phyloP scores from a whole-genome alignment of 2,329 filamentous ascomycete species.

The Talaromyces sp. region DNA sequence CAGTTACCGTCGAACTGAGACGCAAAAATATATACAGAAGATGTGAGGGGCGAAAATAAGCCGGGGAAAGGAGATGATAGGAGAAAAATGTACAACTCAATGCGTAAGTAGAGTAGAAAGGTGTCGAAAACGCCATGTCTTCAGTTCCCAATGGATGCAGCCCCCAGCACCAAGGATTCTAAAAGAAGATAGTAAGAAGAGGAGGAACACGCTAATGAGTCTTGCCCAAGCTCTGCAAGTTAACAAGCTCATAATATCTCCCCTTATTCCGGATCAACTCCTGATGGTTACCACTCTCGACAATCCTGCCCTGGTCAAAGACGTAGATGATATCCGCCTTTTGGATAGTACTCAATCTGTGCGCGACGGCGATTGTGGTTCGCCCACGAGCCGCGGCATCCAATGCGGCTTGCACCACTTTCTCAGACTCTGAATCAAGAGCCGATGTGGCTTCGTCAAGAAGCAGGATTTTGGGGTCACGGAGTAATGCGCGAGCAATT shows the following conservation, averaged over 20 bases:
- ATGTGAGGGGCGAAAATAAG: neutral
- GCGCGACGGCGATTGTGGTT: slow-evolving; percentile 91
- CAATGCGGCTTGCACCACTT: slow-evolving; percentile 63
- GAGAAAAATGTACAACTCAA: neutral
- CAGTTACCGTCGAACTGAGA: neutral
- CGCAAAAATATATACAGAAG: neutral
- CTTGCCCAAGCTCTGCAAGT: slow-evolving; percentile 72
- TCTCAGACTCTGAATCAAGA: slow-evolving; percentile 48
- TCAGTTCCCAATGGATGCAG: neutral
- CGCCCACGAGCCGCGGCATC: slow-evolving; percentile 79
- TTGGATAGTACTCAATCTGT: slow-evolving; percentile 87
- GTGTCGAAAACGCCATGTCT: neutral
- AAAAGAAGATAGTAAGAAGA: neutral
- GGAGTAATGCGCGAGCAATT: slow-evolving; percentile 83
- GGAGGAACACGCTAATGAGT: neutral
- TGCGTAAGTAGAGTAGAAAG: neutral
- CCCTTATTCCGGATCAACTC: slow-evolving; percentile 68
- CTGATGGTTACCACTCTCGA: slow-evolving; percentile 76
- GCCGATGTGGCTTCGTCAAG: slow-evolving; percentile 70
- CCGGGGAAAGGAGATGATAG: neutral
- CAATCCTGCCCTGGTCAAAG: slow-evolving; percentile 83
- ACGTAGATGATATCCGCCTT: slow-evolving; percentile 94
- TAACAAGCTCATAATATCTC: slow-evolving; percentile 74
- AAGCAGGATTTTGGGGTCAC: slow-evolving; percentile 83
- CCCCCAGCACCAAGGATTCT: neutral